These are phyloP conservation scores for Colletotrichum tropicicola DNA, from an alignment of 2,329 filamentous ascomycete genomes.

Conservation along the genomic window DNA sequence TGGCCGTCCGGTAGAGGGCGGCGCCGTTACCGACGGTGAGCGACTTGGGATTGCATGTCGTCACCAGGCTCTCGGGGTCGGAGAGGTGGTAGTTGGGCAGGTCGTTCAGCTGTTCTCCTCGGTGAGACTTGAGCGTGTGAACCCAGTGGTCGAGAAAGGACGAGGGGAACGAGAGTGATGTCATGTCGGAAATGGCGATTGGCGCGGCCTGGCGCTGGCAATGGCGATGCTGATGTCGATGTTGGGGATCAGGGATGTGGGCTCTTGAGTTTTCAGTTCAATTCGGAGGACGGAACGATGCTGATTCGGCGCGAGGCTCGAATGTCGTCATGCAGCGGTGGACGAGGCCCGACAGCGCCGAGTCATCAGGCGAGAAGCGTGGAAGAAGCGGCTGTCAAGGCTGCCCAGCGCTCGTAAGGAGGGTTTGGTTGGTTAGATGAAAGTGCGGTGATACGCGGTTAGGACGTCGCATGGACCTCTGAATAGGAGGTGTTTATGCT, in stretches of 20 bases:
- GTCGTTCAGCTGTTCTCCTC: slow-evolving; percentile 47
- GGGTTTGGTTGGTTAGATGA: neutral
- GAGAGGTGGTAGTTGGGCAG: slow-evolving; percentile 58
- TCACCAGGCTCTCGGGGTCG: slow-evolving; percentile 56
- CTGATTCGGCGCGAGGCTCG: neutral
- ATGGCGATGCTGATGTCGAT: neutral
- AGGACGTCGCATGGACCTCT: slow-evolving; percentile 21
- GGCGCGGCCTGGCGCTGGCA: neutral
- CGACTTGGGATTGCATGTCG: slow-evolving; percentile 53
- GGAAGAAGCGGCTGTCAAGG: slow-evolving; percentile 7
- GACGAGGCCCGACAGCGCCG: neutral
- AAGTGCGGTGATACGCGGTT: slow-evolving; percentile 12
- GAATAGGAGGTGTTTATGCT: slow-evolving; percentile 22
- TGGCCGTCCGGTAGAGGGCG: slow-evolving; percentile 60
- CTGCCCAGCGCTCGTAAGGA: neutral
- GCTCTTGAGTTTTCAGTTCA: neutral
- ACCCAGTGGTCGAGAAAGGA: slow-evolving; percentile 50
- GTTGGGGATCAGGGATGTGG: slow-evolving; percentile 14
- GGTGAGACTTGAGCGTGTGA: slow-evolving; percentile 33
- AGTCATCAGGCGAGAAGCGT: neutral
- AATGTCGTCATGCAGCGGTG: slow-evolving; percentile 20
- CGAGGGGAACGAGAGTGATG: slow-evolving; percentile 40
- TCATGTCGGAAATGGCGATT: slow-evolving; percentile 14
- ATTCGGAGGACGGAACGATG: slow-evolving; percentile 7
- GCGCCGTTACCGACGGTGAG: slow-evolving; percentile 67